These are phyloP conservation scores for Thalassia testudinum DNA, from an alignment of 116 monocot genomes.

Conservation along the genomic window DNA sequence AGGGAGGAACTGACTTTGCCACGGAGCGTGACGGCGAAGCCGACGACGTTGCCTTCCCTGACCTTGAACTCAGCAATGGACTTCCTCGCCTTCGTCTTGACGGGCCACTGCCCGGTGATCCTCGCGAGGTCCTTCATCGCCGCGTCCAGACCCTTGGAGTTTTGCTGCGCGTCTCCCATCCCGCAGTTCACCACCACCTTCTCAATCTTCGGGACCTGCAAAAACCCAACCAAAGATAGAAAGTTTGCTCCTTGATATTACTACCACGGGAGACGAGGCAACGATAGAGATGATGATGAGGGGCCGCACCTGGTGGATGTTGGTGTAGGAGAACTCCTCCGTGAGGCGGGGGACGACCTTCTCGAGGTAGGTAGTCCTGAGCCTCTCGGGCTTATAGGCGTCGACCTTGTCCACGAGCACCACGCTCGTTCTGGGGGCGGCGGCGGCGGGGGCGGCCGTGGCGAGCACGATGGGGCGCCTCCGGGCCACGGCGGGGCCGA, in stretches of 20 bases:
- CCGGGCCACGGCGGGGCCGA: neutral
- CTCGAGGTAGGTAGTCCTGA: constrained; percentile 50
- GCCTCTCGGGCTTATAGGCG: constrained; percentile 46
- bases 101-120: constrained; percentile 84
- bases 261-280: neutral
- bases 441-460: constrained; percentile 11
- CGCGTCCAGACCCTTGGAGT: constrained; percentile 80
- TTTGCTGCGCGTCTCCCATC: constrained; percentile 89
- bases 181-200: constrained; percentile 94
- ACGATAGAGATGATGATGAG: neutral
- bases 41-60: constrained; percentile 60
- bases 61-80: constrained; percentile 89
- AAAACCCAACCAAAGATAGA: neutral
- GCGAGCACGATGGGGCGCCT: constrained; percentile 6
- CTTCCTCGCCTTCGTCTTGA: constrained; percentile 66
- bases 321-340: constrained; percentile 77
- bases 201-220: constrained; percentile 81
- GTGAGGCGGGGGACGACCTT: constrained; percentile 59
- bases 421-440: constrained; percentile 30
- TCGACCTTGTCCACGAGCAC: constrained; percentile 64
- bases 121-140: constrained; percentile 63
- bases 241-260: no score
- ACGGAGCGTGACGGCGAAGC: constrained; percentile 53
- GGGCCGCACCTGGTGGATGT: constrained; percentile 61
- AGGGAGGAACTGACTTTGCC: constrained; percentile 36